phyloP scores from a whole-genome alignment of 768 basidiomycete genomes.

The Pulveroboletus sp. region DNA sequence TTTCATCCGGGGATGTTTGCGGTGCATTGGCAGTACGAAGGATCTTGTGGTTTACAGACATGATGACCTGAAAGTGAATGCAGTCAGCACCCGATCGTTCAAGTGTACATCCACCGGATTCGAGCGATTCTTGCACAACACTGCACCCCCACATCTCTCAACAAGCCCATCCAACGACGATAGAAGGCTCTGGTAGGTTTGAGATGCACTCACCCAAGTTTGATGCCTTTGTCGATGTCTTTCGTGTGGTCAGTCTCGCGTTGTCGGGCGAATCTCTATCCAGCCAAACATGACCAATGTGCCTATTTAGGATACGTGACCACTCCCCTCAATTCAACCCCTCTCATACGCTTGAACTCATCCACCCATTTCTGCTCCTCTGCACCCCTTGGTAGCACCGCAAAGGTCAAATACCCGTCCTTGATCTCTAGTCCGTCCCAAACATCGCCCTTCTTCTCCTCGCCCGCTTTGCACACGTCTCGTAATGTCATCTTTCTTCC shows the following conservation, averaged over 20 bases:
- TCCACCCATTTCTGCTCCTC: constrained; percentile 85
- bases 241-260: constrained; percentile 16
- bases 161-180: constrained; percentile 18
- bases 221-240: constrained; percentile 56
- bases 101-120: constrained; percentile 56
- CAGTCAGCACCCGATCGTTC: constrained; percentile 44
- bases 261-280: constrained; percentile 3
- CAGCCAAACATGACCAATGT: constrained; percentile 32
- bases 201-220: constrained; percentile 61
- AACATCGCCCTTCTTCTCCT: constrained; percentile 54
- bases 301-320: constrained; percentile 12
- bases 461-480: constrained; percentile 68
- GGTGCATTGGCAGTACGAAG: constrained; percentile 96
- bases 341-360: constrained; percentile 67
- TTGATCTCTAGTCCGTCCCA: constrained; percentile 82
- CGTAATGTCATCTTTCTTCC: constrained; percentile 86
- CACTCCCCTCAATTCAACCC: constrained; percentile 5
- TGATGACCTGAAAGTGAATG: constrained; percentile 32
- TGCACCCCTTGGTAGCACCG: constrained; percentile 72
- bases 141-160: constrained; percentile 16
- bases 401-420: constrained; percentile 79
- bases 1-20: constrained; percentile 83
- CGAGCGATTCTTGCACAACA: constrained; percentile 22
- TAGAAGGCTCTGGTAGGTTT: constrained; percentile 18
- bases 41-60: constrained; percentile 88